Evolutionary conservation across 176 grass and related monocot species (phyloP).

Genomic region (Carex scoparia): DNA sequence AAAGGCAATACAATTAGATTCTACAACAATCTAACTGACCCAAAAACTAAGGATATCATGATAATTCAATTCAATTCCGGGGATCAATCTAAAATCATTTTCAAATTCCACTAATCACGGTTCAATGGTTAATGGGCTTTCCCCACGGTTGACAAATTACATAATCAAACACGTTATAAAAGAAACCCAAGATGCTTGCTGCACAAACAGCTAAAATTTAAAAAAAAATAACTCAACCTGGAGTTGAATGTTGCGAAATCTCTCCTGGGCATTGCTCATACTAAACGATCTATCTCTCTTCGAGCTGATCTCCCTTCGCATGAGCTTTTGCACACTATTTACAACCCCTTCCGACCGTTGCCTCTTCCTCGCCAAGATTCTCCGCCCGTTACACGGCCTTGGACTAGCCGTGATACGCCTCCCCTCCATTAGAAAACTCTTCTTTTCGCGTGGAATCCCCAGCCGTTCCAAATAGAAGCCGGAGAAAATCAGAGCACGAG

Average conservation of each 20-base stretch:
- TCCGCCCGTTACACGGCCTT: constrained; percentile 61
- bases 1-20: not conserved
- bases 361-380: constrained; percentile 73
- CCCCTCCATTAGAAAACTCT: constrained; percentile 46
- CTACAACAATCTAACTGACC: not conserved
- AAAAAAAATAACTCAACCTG: constrained; percentile 37
- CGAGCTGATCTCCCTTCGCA: constrained; percentile 83
- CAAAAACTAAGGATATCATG: not conserved
- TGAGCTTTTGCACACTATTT: constrained; percentile 75
- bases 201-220: not conserved
- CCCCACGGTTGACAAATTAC: not conserved
- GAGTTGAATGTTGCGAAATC: constrained; percentile 79
- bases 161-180: not conserved
- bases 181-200: not conserved
- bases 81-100: not conserved
- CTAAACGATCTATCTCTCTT: constrained; percentile 56
- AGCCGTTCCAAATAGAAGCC: not conserved
- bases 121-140: not conserved
- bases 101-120: not conserved
- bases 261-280: constrained; percentile 77
- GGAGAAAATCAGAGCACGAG: not conserved
- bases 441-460: not conserved
- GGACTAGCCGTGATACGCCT: constrained; percentile 70
- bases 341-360: constrained; percentile 43
- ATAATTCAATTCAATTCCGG: not conserved